Base-by-base conservation (phyloP, 495 filamentous ascomycete species). In the Hypoxylon trugodes region DNA sequence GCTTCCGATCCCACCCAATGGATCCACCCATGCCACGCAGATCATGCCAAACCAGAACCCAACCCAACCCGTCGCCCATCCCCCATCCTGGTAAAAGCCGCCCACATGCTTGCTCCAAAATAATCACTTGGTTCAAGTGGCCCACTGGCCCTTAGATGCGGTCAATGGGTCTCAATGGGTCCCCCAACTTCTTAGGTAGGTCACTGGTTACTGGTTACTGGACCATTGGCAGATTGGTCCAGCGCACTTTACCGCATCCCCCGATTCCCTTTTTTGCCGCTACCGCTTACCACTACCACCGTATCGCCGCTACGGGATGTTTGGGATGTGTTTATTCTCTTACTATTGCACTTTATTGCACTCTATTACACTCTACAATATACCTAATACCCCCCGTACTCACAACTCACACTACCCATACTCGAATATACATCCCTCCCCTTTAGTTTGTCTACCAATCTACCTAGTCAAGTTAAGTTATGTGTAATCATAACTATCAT, bases 1-100 rank as follows among this genome's bases (percentile, higher is more conserved):
- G 63, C 45, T 66, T 66, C 63, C 63, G 63, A 66, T 66, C 45
- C 63, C 45, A 60, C 51, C 63, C 63, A 38, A 54, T 54, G 18
- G 38, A 4, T 21, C 59, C 42, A 41, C 49, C 41, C 42, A 52
- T 45, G 51, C 49, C 59, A 63, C 52, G 52, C 57, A 66, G 63
- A 66, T 66, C 63, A 61, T 56, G 56, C 63, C 62, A 66, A 65
- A 66, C 58, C 58, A 54, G 54, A 58, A 38, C 21, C 48, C 10
- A 50, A 55, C 21, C 25, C 13, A 21, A 37, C 24, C 32, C 15
- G 38, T 18, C 15, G 16, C 10, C 8, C 3, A 48, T 15, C 35
- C 35, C 42, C 52, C 15, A 22, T 24, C 54, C 42, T 53, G 25
- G 38, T 10, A 30, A 10, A 30, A 30, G 10, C 32, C 41, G 35